A percentile compares a stretch with the other conserved stretches of the same genome.
phyloP scores from a whole-genome alignment of 2,329 filamentous ascomycete genomes.

The Neocatenulostroma microsporum region DNA sequence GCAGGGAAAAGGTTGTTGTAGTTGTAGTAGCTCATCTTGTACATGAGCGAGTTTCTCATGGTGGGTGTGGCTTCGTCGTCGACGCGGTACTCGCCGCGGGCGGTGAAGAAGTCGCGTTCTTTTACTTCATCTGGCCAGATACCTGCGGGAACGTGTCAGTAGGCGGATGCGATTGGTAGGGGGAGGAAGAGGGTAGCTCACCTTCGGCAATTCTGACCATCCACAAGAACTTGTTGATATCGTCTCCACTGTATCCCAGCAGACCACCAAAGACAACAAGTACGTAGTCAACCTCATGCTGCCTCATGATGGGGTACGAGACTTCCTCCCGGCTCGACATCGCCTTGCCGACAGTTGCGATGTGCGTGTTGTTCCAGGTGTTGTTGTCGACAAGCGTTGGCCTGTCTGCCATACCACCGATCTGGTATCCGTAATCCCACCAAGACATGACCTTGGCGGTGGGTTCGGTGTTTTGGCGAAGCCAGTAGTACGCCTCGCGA shows the following conservation, averaged over 20 bases:
- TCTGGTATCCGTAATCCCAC: conserved; percentile 99
- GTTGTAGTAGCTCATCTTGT: conserved; percentile 99
- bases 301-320: conserved; percentile 95
- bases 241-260: conserved; percentile 93
- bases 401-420: conserved; percentile 97
- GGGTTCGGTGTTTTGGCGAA: conserved; percentile 89
- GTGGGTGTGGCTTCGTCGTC: conserved; percentile 88
- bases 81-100: conserved; percentile 87
- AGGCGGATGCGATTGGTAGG: not conserved
- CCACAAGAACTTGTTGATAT: conserved; percentile 99
- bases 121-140: conserved; percentile 99
- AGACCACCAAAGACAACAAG: conserved; percentile 93
- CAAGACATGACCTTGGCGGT: conserved; percentile 99
- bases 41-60: conserved; percentile 99
- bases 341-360: conserved; percentile 96
- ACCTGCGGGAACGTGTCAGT: too few species aligned
- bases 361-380: conserved; percentile 99
- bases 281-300: conserved; percentile 99
- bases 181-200: conserved; percentile 13
- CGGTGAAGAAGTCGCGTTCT: conserved; percentile 92
- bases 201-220: conserved; percentile 99
- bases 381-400: conserved; percentile 98
- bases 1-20: conserved; percentile 84
- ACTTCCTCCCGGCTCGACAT: conserved; percentile 98
- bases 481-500: conserved; percentile 98